Percentiles rank a stretch among this genome's conserved stretches.
phyloP scores from a whole-genome alignment of 176 grass and related monocot genomes.

The Metroxylon sagu region DNA sequence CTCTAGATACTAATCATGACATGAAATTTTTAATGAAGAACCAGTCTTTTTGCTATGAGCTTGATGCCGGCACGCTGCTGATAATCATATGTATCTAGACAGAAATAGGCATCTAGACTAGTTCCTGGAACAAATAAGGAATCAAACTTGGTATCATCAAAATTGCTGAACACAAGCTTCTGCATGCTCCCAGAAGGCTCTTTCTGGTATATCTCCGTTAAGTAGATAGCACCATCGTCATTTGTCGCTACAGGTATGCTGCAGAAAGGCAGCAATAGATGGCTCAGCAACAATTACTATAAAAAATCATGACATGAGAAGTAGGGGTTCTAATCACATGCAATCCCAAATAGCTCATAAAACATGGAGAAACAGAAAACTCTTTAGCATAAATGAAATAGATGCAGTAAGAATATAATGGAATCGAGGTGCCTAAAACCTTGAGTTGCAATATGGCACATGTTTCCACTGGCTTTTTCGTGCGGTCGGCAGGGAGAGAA shows the following conservation, averaged over 20 bases:
- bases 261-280: slow-evolving; percentile 21
- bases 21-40: slow-evolving; percentile 29
- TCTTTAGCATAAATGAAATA: background rate
- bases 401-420: too few species aligned
- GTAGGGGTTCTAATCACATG: too few species aligned
- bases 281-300: background rate
- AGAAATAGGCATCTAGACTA: slow-evolving; percentile 59
- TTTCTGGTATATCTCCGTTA: slow-evolving; percentile 70
- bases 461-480: too few species aligned
- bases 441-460: too few species aligned
- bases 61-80: slow-evolving; percentile 66
- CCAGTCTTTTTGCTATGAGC: slow-evolving; percentile 55
- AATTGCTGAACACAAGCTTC: slow-evolving; percentile 62
- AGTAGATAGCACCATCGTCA: slow-evolving; percentile 27
- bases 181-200: slow-evolving; percentile 45
- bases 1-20: too few species aligned
- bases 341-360: background rate
- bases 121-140: slow-evolving; percentile 45
- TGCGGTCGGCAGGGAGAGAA: too few species aligned
- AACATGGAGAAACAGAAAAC: background rate
- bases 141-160: slow-evolving; percentile 45
- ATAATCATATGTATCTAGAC: slow-evolving; percentile 60
- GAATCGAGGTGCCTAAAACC: too few species aligned
- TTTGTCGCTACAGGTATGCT: slow-evolving; percentile 58
- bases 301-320: too few species aligned